Evolutionary conservation across 75 land plant species (phyloP), one percentile per base, ranked within the genome.

Genomic region (Azolla pinnata): DNA sequence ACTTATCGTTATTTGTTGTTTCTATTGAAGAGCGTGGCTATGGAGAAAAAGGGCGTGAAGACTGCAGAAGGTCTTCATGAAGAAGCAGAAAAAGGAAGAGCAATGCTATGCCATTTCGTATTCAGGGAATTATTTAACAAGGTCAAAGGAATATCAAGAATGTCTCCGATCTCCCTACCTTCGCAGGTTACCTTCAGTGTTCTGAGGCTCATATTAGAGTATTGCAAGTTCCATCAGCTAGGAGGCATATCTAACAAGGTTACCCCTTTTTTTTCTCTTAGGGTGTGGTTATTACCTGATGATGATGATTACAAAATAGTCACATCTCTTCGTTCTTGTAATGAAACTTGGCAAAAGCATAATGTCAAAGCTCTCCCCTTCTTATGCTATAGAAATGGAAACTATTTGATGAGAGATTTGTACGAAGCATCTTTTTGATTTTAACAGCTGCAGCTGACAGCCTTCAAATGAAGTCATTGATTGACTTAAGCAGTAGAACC

Each of bases 371-470:
- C n/a, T n/a, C n/a, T n/a, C 30, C 31, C 19, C 9, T 19, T 25
- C 30, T 55, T 56, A 31, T 31, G 20, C n/a, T 49, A 29, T 34
- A 87, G 92, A 95, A 92, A 57, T 67, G 95, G 34, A 92, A 92
- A 57, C 63, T 76, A 9, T 92, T 82, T 75, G 95, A 92, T 79
- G 97, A 92, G 58, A 92, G 76, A 58, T 88, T 88, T 47, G 68
- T 88, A 45, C 74, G 86, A 21, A 75, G 84, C 44, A 95, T 88
- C 62, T 88, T 95, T 34, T 80, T 85, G 63, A 96, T 86, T 72
- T 64, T 93, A 58, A 81, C 90, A 25, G 86, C 98, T 58, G 98
- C 98, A 54, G 98, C 98, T 58, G 84, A 93, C 52, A 93, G 98
- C 63, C 87, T 93, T 10, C 82, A 88, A 20, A 69, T 93, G 75